Base-by-base conservation (phyloP, 176 grass and related monocot genomes). In the Avena atlantica region DNA sequence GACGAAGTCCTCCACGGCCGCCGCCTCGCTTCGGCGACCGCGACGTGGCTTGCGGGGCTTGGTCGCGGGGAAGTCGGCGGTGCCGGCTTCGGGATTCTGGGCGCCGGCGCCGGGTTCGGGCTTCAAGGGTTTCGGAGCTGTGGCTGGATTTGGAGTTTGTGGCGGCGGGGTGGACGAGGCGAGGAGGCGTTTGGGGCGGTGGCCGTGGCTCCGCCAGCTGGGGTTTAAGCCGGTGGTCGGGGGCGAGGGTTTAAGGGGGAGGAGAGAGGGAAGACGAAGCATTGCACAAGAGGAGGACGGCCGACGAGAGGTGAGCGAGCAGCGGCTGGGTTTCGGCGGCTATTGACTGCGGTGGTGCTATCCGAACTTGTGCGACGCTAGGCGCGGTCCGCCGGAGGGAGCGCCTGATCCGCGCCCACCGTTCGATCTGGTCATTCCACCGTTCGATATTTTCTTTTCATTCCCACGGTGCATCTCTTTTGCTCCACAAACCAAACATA, bases 1-100 rank as follows among this genome's bases (percentile, higher is more conserved):
- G 36, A 99, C 92, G 71, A 91, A 92, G 79, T 99, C 89, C 90
- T 99, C 91, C 86, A 93, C 92, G 3, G 92, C 88, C 69, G 62
- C 85, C 15, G 83, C 77, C 80, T 96, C 92, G 72, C 94, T 70
- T 11, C 89, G 87, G 42, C 89, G 89, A 12, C 92, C 89, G 15
- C 92, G 86, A 0, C 87, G 83, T 10, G 88, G 86, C 71, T 93
- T 94, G n/a, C 74, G 85, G 27, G 97, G 85, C 12, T 88, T 94
- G 27, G 88, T 88, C 14, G 70, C 29, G 49, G 82, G 91, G 36
- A 87, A 81, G 61, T 2, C 82, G 3, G 64, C 24, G 25, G 57
- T 12, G 34, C 8, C 12, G 62, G 21, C 63, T 15, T 72, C 64
- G 8, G 71, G 70, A 19, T 68, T 74, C 37, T 25, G 84, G 42